These are phyloP conservation scores for Aegilops bicornis DNA, from an alignment of 176 grass and related monocot genomes.

Conservation along the genomic window DNA sequence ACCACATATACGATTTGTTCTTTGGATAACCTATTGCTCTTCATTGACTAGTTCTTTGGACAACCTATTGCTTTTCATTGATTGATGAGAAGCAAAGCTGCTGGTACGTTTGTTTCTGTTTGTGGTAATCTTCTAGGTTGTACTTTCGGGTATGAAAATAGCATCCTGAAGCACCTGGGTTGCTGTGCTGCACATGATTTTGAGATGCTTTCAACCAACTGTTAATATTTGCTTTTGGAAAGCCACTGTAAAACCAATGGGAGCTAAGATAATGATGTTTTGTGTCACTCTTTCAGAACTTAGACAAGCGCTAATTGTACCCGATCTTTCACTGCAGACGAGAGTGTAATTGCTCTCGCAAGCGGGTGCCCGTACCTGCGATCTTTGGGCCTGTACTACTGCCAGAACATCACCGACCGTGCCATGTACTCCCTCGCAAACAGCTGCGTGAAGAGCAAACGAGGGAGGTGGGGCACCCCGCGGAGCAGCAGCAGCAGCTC, in stretches of 20 bases:
- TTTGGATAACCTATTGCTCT: background rate
- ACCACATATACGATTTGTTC: background rate
- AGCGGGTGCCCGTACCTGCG: conserved; percentile 56
- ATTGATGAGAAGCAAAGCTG: background rate
- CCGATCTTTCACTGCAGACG: conserved; percentile 42
- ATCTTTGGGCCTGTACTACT: conserved; percentile 75
- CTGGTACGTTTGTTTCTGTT: background rate
- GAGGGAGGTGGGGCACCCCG: conserved; percentile 26
- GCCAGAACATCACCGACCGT: conserved; percentile 84
- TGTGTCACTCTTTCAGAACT: background rate
- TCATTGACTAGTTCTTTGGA: background rate
- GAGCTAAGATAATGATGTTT: background rate
- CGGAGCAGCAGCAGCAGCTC: conserved; percentile 31
- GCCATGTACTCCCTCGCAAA: conserved; percentile 93
- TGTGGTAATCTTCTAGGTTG: background rate
- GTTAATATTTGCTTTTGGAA: background rate
- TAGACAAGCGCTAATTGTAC: background rate
- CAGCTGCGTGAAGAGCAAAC: conserved; percentile 57
- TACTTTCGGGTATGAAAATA: background rate
- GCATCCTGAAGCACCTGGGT: background rate
- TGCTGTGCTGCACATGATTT: background rate
- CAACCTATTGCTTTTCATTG: background rate
- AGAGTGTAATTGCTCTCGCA: conserved; percentile 78
- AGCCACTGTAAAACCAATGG: background rate
- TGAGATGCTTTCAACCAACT: background rate